Evolutionary conservation across 495 filamentous ascomycete species (phyloP).

Genomic region (Chaetomium tenue): DNA sequence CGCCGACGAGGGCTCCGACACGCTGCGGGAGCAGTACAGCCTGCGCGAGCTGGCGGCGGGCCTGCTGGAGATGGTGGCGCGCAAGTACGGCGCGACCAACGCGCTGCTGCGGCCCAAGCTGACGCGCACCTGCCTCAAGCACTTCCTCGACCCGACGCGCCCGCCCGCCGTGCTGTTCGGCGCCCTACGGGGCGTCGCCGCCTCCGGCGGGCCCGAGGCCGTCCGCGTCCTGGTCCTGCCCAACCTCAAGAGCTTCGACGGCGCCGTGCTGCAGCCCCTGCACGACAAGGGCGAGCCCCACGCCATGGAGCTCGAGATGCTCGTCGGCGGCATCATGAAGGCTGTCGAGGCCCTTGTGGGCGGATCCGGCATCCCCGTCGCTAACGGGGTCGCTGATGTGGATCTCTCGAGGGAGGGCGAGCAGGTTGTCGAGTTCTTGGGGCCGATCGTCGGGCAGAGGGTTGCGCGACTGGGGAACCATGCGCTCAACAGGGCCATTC

Average conservation of each 20-base stretch:
- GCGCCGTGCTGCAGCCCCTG: conserved; percentile 59
- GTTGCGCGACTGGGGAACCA: conserved; percentile 55
- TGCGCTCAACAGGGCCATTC: conserved; percentile 48
- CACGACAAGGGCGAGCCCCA: conserved; percentile 57
- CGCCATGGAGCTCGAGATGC: conserved; percentile 58
- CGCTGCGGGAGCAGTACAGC: conserved; percentile 62
- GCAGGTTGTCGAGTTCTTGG: conserved; percentile 56
- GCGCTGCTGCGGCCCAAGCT: conserved; percentile 79
- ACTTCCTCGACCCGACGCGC: conserved; percentile 80
- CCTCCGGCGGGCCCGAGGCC: conserved; percentile 72
- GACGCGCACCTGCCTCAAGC: conserved; percentile 85
- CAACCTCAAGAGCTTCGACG: conserved; percentile 74
- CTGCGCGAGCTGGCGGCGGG: conserved; percentile 82
- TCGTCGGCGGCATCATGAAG: conserved; percentile 60
- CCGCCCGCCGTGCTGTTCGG: conserved; percentile 82
- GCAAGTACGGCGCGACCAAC: conserved; percentile 71
- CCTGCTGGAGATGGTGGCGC: conserved; percentile 68
- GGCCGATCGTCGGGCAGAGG: conserved; percentile 57
- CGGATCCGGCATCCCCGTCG: conserved; percentile 8
- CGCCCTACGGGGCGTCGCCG: conserved; percentile 71
- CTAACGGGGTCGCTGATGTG: conserved; percentile 33
- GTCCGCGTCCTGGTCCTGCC: conserved; percentile 78
- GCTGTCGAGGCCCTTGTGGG: conserved; percentile 51
- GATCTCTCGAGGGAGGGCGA: conserved; percentile 45
- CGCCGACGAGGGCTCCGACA: conserved; percentile 37